phyloP scores from a whole-genome alignment of 2,329 filamentous ascomycete genomes.

The Penicillium aurantiogriseum region DNA sequence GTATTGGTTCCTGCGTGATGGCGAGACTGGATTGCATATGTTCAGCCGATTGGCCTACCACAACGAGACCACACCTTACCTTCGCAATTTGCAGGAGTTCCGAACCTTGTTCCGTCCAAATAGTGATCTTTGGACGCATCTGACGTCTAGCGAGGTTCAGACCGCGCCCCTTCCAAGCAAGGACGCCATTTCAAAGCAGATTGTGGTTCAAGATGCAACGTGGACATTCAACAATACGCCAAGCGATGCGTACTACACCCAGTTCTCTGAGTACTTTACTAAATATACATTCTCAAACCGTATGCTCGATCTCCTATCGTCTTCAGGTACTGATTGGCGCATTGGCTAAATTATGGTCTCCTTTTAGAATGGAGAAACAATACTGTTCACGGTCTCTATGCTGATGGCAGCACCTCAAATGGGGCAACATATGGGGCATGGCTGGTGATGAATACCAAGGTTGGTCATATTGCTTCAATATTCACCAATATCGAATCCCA shows the following conservation, averaged over 20 bases:
- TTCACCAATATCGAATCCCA: neutral
- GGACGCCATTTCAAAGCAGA: slow-evolving; percentile 38
- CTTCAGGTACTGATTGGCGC: neutral
- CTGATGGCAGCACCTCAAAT: slow-evolving; percentile 51
- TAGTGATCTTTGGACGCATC: slow-evolving; percentile 60
- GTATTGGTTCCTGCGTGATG: slow-evolving; percentile 64
- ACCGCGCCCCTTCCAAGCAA: slow-evolving; percentile 53
- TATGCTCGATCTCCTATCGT: neutral
- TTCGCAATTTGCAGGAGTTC: slow-evolving; percentile 61
- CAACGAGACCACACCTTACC: slow-evolving; percentile 56
- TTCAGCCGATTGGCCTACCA: slow-evolving; percentile 62
- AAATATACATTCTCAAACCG: slow-evolving; percentile 63
- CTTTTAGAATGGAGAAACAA: slow-evolving; percentile 54
- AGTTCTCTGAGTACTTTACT: slow-evolving; percentile 62
- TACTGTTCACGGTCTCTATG: slow-evolving; percentile 56
- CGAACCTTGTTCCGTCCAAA: slow-evolving; percentile 62
- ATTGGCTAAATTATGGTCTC: neutral
- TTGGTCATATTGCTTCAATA: slow-evolving; percentile 48
- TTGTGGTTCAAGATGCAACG: slow-evolving; percentile 63
- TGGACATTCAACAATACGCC: slow-evolving; percentile 59
- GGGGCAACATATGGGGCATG: slow-evolving; percentile 59
- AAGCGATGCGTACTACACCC: slow-evolving; percentile 55
- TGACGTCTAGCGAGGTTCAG: slow-evolving; percentile 57
- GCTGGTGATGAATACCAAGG: slow-evolving; percentile 64
- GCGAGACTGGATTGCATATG: slow-evolving; percentile 62